phyloP scores from a whole-genome alignment of 2,329 filamentous ascomycete species.

The Colletotrichum spinosum region DNA sequence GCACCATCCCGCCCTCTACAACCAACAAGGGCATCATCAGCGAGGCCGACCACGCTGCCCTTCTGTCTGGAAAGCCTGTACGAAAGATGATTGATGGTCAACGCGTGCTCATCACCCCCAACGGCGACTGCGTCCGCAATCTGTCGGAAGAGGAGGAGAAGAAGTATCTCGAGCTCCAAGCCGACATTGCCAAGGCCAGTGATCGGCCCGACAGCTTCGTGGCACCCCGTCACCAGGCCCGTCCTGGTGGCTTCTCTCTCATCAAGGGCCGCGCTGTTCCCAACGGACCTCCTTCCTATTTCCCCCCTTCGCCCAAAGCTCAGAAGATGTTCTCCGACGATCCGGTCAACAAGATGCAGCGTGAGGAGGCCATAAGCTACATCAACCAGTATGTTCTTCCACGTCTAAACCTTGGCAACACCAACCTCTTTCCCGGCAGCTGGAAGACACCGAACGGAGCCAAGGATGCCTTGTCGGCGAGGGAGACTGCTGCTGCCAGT shows the following conservation, averaged over 20 bases:
- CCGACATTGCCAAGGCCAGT: constrained; percentile 61
- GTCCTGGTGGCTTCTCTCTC: constrained; percentile 68
- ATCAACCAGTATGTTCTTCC: constrained; percentile 78
- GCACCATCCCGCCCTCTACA: constrained; percentile 39
- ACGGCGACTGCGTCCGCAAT: constrained; percentile 81
- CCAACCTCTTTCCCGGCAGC: constrained; percentile 52
- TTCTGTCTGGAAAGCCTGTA: constrained; percentile 69
- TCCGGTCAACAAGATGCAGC: constrained; percentile 73
- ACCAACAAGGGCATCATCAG: constrained; percentile 59
- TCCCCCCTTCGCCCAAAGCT: constrained; percentile 61
- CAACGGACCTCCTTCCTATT: constrained; percentile 72
- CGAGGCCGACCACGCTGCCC: constrained; percentile 65
- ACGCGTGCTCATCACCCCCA: constrained; percentile 79
- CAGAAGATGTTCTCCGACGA: constrained; percentile 59
- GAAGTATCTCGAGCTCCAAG: constrained; percentile 76
- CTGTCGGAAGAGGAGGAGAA: constrained; percentile 76
- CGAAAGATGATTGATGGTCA: constrained; percentile 73
- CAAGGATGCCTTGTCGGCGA: constrained; percentile 51
- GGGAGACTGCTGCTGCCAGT: constrained; percentile 61
- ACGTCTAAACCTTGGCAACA: constrained; percentile 64
- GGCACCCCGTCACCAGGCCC: constrained; percentile 65
- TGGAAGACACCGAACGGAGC: constrained; percentile 48
- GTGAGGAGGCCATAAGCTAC: constrained; percentile 74
- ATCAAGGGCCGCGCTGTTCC: constrained; percentile 74
- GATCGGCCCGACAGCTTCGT: constrained; percentile 67